phyloP scores from a whole-genome alignment of 805 yeast genomes.

The Ogataea minuta region DNA sequence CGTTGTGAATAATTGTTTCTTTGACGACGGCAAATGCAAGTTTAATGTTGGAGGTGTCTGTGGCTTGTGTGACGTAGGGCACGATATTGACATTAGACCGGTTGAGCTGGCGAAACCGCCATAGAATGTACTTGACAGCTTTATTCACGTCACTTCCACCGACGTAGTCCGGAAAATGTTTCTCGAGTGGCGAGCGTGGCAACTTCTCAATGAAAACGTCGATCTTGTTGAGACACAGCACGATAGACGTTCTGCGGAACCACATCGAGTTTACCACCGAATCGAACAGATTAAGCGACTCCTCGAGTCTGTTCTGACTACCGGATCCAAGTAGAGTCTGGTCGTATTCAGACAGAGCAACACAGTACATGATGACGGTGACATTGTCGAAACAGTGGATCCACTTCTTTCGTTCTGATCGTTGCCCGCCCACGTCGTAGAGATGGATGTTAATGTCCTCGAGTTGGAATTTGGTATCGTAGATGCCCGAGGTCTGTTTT shows the following conservation, averaged over 20 bases:
- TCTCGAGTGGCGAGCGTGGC: conserved; percentile 75
- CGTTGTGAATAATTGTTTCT: conserved; percentile 55
- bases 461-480: conserved; percentile 76
- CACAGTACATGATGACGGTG: conserved; percentile 85
- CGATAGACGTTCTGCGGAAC: conserved; percentile 85
- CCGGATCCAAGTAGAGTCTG: conserved; percentile 78
- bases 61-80: conserved; percentile 93
- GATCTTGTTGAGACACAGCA: conserved; percentile 83
- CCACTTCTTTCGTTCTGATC: conserved; percentile 96
- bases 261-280: conserved; percentile 90
- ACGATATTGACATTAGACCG: conserved; percentile 77
- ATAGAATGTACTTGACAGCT: conserved; percentile 86
- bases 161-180: conserved; percentile 83
- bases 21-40: conserved; percentile 66
- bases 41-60: conserved; percentile 86
- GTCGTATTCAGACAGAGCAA: conserved; percentile 87
- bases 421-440: conserved; percentile 92
- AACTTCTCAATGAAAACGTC: conserved; percentile 87
- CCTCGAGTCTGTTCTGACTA: conserved; percentile 74
- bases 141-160: conserved; percentile 89
- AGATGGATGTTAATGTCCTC: conserved; percentile 63
- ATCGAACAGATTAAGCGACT: conserved; percentile 80
- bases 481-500: conserved; percentile 90
- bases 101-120: conserved; percentile 86
- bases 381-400: conserved; percentile 95